Evolutionary conservation across 108 stramenopile species (phyloP).

Genomic region (Nannochloropsis gaditana): DNA sequence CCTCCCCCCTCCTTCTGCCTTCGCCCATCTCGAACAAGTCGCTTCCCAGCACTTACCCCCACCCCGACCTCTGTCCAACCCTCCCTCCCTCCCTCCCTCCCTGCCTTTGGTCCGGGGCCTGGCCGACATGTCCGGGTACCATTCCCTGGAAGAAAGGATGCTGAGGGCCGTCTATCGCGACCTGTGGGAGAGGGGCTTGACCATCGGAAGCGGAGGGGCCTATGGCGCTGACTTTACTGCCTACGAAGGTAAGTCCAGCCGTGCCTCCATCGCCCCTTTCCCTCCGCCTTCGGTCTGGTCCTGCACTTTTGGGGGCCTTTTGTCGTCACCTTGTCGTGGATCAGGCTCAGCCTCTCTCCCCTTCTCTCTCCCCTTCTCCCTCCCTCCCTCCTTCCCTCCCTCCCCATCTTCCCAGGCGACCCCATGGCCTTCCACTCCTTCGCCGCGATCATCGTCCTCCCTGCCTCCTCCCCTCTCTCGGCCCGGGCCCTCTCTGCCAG

Average conservation of each 20-base stretch:
- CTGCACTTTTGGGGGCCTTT: too few species aligned
- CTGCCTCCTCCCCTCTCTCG: neutral
- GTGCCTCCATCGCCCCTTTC: neutral
- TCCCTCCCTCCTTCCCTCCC: neutral
- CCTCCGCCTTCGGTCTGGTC: neutral
- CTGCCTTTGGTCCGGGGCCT: neutral
- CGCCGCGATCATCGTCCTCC: neutral
- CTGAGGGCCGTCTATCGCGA: neutral
- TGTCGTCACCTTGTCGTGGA: too few species aligned
- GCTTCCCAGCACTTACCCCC: neutral
- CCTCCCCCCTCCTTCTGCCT: neutral
- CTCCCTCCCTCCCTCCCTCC: slow-evolving; percentile 19
- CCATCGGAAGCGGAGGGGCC: neutral
- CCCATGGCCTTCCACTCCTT: neutral
- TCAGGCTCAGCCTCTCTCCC: too few species aligned
- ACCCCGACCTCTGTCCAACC: neutral
- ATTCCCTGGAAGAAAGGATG: neutral
- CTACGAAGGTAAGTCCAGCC: neutral
- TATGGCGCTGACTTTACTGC: neutral
- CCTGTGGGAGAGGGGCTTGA: slow-evolving; percentile 9
- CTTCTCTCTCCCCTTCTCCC: neutral
- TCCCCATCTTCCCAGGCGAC: neutral
- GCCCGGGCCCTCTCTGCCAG: neutral
- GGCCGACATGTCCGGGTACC: neutral
- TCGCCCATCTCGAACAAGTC: neutral